Base-by-base conservation (phyloP, 2,329 filamentous ascomycete species). In the Epichloe sibirici region DNA sequence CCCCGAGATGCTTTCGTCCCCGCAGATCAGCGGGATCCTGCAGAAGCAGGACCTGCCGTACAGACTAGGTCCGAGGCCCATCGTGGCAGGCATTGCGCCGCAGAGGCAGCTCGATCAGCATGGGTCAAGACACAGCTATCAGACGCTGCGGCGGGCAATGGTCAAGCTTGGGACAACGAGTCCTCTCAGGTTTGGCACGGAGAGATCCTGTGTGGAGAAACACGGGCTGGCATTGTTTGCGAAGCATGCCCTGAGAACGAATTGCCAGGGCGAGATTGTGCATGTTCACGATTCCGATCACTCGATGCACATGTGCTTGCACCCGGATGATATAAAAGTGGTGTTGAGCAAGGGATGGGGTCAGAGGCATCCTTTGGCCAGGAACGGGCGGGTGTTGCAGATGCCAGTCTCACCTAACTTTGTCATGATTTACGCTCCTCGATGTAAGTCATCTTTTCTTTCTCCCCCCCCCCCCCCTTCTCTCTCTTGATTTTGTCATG, bases 381-480 rank as follows among this genome's bases (percentile, higher is more conserved):
- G 80, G 61, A 83, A 81, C 51, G 79, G 81, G 44, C 82, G 79
- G 73, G 76, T 83, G 31, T 49, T 69, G 57, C 73, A 74, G 56
- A 76, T 81, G 62, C 86, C 86, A 49, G 82, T 93, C 52, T 86
- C 88, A 0, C 70, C 75, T 3, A 83, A 85, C 43, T 94, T 94
- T 66, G 73, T 88, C 53, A 83, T 94, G 81, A 74, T 94, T 4
- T 95, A 95, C 69, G 86, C 88, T 17, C 88, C 89, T 2, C 72
- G 86, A 61, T 69, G 77, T 71, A 59, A 67, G 69, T 61, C 37
- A 9, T 17, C 11, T 39, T 7, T 39, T 13, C 34, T 17, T 2
- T 31, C 35, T n/a, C n/a, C n/a, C n/a, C n/a, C n/a, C n/a, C n/a
- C n/a, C n/a, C 13, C 4, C 5, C 13, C 3, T 3, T 3, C 15